A percentile compares a stretch with the other conserved stretches of the same genome.
Evolutionary conservation across 1,139 yeast genomes (phyloP).

Genomic region (Yamadazyma trypodendri): DNA sequence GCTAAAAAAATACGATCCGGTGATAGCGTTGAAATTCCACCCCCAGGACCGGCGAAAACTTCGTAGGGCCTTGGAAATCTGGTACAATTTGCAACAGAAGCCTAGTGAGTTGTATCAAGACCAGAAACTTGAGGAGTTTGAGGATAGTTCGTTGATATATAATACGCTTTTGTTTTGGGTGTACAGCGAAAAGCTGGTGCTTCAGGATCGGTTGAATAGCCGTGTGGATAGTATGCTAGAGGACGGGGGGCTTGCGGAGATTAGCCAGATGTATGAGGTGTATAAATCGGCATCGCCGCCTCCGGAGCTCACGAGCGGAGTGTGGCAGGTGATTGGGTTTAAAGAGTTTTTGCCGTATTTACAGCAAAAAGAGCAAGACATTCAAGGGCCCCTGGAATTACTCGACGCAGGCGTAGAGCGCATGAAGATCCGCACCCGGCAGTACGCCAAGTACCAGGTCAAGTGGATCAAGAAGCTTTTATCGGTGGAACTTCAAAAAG

Average conservation of each 20-base stretch:
- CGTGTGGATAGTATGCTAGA: slow-evolving; percentile 84
- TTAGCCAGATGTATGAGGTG: slow-evolving; percentile 52
- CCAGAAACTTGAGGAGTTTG: slow-evolving; percentile 50
- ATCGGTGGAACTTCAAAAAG: slow-evolving; percentile 58
- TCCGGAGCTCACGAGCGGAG: slow-evolving; percentile 67
- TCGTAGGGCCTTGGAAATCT: slow-evolving; percentile 78
- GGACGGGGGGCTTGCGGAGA: slow-evolving; percentile 68
- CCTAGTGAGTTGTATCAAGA: slow-evolving; percentile 71
- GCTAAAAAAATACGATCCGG: slow-evolving; percentile 61
- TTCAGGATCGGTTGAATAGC: slow-evolving; percentile 64
- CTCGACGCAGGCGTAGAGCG: slow-evolving; percentile 54
- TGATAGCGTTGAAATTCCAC: slow-evolving; percentile 77
- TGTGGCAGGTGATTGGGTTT: slow-evolving; percentile 96
- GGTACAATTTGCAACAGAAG: slow-evolving; percentile 58
- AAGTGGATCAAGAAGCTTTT: slow-evolving; percentile 85
- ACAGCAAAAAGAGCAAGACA: slow-evolving; percentile 11
- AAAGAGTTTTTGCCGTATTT: slow-evolving; percentile 90
- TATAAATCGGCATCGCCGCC: slow-evolving; percentile 30
- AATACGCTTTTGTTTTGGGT: slow-evolving; percentile 82
- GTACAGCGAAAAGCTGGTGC: slow-evolving; percentile 60
- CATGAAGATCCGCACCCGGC: slow-evolving; percentile 84
- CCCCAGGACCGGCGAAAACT: slow-evolving; percentile 85
- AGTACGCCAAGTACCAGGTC: slow-evolving; percentile 86
- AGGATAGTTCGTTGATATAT: slow-evolving; percentile 54
- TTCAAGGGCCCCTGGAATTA: no score